Evolutionary conservation across 2,329 filamentous ascomycete genomes (phyloP).

Genomic region (Apiospora aurea): DNA sequence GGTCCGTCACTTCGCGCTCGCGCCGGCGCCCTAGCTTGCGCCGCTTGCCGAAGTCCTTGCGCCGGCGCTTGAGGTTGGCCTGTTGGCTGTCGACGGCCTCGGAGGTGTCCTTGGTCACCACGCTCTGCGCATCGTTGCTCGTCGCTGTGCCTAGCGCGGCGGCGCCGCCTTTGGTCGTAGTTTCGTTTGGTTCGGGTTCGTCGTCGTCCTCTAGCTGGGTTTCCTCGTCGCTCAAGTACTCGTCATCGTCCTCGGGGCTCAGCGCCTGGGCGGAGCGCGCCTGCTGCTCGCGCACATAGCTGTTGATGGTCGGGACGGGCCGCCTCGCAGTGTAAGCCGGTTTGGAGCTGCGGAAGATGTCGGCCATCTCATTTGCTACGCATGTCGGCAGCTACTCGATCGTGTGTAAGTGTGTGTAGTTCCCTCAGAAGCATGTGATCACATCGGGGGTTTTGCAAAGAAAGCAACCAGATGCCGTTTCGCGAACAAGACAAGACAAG

Average conservation of each 20-base stretch:
- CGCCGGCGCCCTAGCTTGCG: not conserved
- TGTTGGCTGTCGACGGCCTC: not conserved
- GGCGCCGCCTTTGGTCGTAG: not conserved
- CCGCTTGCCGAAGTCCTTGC: conserved; percentile 17
- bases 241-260: conserved; percentile 20
- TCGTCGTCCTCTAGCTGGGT: not conserved
- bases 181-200: not conserved
- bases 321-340: conserved; percentile 20
- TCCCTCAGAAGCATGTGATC: not conserved
- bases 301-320: conserved; percentile 22
- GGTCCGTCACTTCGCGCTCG: conserved; percentile 25
- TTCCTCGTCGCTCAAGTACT: not conserved
- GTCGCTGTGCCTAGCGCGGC: not conserved
- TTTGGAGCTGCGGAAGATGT: conserved; percentile 13
- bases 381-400: not conserved
- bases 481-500: not conserved
- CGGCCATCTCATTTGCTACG: conserved; percentile 13
- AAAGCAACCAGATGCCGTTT: not conserved
- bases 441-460: not conserved
- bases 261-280: conserved; percentile 16
- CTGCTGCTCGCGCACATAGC: conserved; percentile 9
- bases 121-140: not conserved
- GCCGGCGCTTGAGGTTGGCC: conserved; percentile 13
- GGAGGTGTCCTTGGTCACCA: conserved; percentile 19
- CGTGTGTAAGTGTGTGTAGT: not conserved